Conservation (phyloP, 371 early-diverging fungal species). For the Mucor sp. region DNA sequence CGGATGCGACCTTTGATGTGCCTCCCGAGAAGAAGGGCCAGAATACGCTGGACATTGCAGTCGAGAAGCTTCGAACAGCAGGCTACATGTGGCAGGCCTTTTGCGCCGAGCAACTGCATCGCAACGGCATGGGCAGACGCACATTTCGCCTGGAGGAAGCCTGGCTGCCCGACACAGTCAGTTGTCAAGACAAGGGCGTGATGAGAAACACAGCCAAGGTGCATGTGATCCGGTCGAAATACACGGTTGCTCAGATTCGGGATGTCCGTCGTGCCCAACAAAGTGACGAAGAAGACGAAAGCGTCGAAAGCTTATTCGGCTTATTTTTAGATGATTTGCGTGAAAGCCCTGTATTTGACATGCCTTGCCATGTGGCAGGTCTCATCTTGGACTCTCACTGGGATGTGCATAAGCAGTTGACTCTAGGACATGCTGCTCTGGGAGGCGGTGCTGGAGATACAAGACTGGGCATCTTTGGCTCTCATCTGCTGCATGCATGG, state of each 20-base stretch:
- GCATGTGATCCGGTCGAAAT: slow-evolving; percentile 53
- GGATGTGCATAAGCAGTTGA: slow-evolving; percentile 48
- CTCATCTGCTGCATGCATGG: slow-evolving; percentile 67
- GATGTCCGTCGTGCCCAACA: slow-evolving; percentile 65
- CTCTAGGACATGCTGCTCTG: slow-evolving; percentile 68
- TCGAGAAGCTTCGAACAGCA: slow-evolving; percentile 59
- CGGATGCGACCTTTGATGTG: slow-evolving; percentile 59
- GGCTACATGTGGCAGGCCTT: slow-evolving; percentile 80
- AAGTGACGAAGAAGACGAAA: slow-evolving; percentile 34
- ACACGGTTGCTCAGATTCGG: slow-evolving; percentile 56
- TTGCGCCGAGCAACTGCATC: slow-evolving; percentile 69
- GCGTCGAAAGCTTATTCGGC: slow-evolving; percentile 33
- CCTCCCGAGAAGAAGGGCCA: slow-evolving; percentile 53
- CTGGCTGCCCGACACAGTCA: slow-evolving; percentile 53
- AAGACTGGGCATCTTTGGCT: slow-evolving; percentile 69
- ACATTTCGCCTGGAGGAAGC: slow-evolving; percentile 69
- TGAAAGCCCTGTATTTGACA: slow-evolving; percentile 42
- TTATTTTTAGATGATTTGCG: slow-evolving; percentile 51
- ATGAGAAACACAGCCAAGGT: slow-evolving; percentile 59
- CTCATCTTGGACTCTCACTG: slow-evolving; percentile 63
- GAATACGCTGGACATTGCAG: slow-evolving; percentile 53
- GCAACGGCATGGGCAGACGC: slow-evolving; percentile 58
- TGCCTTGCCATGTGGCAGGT: slow-evolving; percentile 53
- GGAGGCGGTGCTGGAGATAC: slow-evolving; percentile 60
- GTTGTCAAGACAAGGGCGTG: slow-evolving; percentile 31